phyloP scores from a whole-genome alignment of 2,329 filamentous ascomycete genomes.

The Penicillium sp. region DNA sequence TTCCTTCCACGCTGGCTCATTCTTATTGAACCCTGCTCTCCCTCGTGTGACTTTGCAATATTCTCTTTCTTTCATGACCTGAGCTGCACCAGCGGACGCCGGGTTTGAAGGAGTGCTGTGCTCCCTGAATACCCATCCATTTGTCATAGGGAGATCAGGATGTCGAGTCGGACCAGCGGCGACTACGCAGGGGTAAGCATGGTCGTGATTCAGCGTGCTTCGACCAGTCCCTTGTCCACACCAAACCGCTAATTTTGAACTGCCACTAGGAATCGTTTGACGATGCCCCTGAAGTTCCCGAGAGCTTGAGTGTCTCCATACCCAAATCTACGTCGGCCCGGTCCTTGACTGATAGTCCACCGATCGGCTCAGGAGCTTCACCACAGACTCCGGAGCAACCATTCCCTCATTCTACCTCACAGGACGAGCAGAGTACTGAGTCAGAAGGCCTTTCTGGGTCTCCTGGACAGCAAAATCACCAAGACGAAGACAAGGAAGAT shows the following conservation, averaged over 20 bases:
- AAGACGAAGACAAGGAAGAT: slow-evolving; percentile 13
- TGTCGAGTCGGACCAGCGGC: slow-evolving; percentile 36
- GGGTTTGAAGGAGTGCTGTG: slow-evolving; percentile 14
- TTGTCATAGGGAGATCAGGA: slow-evolving; percentile 18
- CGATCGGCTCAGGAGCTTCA: slow-evolving; percentile 34
- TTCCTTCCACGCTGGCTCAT: slow-evolving; percentile 15
- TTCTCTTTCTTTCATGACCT: slow-evolving; percentile 7
- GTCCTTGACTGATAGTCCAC: slow-evolving; percentile 51
- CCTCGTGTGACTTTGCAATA: slow-evolving; percentile 1
- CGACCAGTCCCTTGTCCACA: slow-evolving; percentile 5
- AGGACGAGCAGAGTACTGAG: slow-evolving; percentile 21
- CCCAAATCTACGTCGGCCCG: slow-evolving; percentile 49
- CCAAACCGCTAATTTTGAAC: slow-evolving; percentile 6
- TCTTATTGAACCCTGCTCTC: slow-evolving; percentile 4
- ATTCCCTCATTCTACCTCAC: slow-evolving; percentile 24
- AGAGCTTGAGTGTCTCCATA: slow-evolving; percentile 27
- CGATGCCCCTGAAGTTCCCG: slow-evolving; percentile 57
- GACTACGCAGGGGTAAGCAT: slow-evolving; percentile 40
- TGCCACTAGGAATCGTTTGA: slow-evolving; percentile 67
- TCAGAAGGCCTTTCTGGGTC: slow-evolving; percentile 3
- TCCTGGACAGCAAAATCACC: slow-evolving; percentile 6
- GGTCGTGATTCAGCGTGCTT: slow-evolving; percentile 9
- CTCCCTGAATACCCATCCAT: slow-evolving; percentile 14
- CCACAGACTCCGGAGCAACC: slow-evolving; percentile 31
- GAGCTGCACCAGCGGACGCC: neutral